Percentiles rank a stretch among this genome's conserved stretches.
Conservation (phyloP, 805 yeast genomes). For the Saccharomyces jurei region DNA sequence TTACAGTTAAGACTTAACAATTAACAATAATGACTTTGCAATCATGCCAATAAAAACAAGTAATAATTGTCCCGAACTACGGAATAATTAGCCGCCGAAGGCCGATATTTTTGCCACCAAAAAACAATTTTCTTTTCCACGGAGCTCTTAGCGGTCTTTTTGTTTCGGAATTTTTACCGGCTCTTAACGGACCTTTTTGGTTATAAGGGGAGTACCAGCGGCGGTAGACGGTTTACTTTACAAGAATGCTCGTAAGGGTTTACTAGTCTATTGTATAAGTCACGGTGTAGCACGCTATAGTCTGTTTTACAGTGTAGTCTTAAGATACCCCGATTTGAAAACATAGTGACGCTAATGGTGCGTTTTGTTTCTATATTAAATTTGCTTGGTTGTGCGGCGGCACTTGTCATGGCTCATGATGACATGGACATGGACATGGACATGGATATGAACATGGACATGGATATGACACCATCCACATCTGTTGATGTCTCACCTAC, state of each 20-base stretch:
- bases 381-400: neutral
- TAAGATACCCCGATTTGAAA: neutral
- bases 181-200: neutral
- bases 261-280: neutral
- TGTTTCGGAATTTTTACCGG: neutral
- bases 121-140: neutral
- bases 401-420: constrained; percentile 31
- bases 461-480: constrained; percentile 5
- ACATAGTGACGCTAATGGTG: neutral
- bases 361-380: neutral
- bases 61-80: neutral
- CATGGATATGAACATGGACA: constrained; percentile 23
- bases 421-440: constrained; percentile 40
- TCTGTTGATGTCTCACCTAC: constrained; percentile 6
- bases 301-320: neutral
- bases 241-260: neutral
- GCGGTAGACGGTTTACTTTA: neutral
- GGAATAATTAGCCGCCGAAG: neutral
- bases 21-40: too few species aligned
- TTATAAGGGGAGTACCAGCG: neutral
- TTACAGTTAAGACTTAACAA: too few species aligned
- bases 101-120: neutral
- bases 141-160: neutral
- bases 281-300: neutral
- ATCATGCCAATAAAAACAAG: neutral